Evolutionary conservation across 805 yeast species (phyloP), one percentile per base, ranked within the genome.

Genomic region (Vanderwaltozyma verrucispora): DNA sequence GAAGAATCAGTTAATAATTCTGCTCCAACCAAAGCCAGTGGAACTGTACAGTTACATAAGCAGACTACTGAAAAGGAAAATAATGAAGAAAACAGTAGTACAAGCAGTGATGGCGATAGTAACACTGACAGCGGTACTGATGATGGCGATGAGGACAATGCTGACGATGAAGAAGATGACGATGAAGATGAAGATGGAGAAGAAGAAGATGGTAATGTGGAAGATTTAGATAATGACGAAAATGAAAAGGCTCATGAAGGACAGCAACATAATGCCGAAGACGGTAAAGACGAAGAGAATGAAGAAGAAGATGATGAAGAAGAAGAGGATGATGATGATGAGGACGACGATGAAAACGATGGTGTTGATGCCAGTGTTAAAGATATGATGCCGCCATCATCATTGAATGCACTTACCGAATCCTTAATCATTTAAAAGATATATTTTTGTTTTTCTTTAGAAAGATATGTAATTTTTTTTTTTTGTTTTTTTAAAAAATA

Each of bases 351-450:
- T 17, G 25, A 24, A 8, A 60, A 72, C 46, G 68, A 72, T 44
- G 64, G 68, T 37, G 66, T 67, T 34, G 67, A 67, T 32, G 74
- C 68, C n/a, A n/a, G n/a, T n/a, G n/a, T n/a, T n/a, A n/a, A n/a
- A n/a, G n/a, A n/a, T n/a, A n/a, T n/a, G n/a, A n/a, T n/a, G n/a
- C n/a, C n/a, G n/a, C n/a, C n/a, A n/a, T n/a, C n/a, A n/a, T n/a
- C n/a, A n/a, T n/a, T n/a, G n/a, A n/a, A n/a, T n/a, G n/a, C n/a
- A n/a, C n/a, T n/a, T n/a, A n/a, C n/a, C n/a, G n/a, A n/a, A n/a
- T n/a, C n/a, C n/a, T n/a, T n/a, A n/a, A n/a, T n/a, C n/a, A n/a
- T n/a, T n/a, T n/a, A n/a, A n/a, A n/a, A n/a, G n/a, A n/a, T n/a
- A n/a, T n/a, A n/a, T n/a, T n/a, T n/a, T n/a, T n/a, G n/a, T n/a